Evolutionary conservation across 495 filamentous ascomycete genomes (phyloP).

Genomic region (Gamarada debralockiae): DNA sequence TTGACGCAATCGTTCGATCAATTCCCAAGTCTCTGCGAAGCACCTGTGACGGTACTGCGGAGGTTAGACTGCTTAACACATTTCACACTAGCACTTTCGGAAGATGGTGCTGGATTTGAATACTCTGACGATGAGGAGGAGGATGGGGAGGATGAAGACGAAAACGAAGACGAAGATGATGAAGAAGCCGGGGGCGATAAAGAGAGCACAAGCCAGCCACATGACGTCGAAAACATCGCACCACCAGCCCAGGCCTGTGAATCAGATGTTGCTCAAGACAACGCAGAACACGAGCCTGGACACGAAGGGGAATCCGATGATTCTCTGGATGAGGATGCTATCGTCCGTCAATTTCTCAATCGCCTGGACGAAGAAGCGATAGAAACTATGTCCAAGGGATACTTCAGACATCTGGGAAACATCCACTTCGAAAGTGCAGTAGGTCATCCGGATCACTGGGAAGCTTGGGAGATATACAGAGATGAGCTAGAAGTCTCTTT

Average conservation of each 20-base stretch:
- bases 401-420: not conserved
- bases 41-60: not conserved
- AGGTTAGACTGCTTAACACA: not conserved
- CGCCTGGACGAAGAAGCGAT: not conserved
- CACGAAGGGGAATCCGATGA: no score
- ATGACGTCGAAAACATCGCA: no score
- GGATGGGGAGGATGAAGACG: not conserved
- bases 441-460: not conserved
- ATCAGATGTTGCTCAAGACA: no score
- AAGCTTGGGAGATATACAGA: not conserved
- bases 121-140: not conserved
- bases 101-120: constrained; percentile 1
- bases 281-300: no score
- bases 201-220: no score
- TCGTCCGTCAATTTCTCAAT: not conserved
- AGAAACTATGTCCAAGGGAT: not conserved
- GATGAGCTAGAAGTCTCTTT: not conserved
- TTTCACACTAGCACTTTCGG: not conserved
- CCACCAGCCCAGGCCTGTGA: no score
- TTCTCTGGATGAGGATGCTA: no score
- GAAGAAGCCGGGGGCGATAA: not conserved
- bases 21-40: not conserved
- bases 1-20: not conserved
- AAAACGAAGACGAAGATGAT: not conserved
- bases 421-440: not conserved